Evolutionary conservation across 306 rosid species (phyloP).

Genomic region (Macrotyloma uniflorum): DNA sequence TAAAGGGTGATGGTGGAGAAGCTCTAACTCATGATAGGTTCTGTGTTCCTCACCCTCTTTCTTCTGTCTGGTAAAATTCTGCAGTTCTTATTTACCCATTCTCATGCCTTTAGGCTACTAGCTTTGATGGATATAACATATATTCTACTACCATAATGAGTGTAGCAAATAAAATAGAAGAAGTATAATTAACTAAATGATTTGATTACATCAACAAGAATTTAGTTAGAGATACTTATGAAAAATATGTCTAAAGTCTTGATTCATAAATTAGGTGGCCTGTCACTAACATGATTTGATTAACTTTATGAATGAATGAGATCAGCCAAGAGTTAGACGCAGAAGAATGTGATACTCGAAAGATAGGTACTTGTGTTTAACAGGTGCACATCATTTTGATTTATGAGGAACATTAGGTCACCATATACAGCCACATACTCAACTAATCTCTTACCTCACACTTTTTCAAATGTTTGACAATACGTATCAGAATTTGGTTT

Average conservation of each 20-base stretch:
- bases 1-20: not conserved
- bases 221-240: slow-evolving; percentile 53
- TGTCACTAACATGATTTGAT: slow-evolving; percentile 19
- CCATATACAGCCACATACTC: not conserved
- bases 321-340: slow-evolving; percentile 2
- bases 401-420: slow-evolving; percentile 12
- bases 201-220: slow-evolving; percentile 56
- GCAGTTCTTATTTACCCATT: not conserved
- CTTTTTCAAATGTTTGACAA: slow-evolving; percentile 10
- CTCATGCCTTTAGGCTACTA: not conserved
- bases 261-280: slow-evolving; percentile 50
- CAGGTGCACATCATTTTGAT: slow-evolving; percentile 9
- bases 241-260: not conserved
- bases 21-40: too few species aligned
- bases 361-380: slow-evolving; percentile 34
- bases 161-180: not conserved
- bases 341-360: slow-evolving; percentile 32
- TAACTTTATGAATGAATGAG: not conserved
- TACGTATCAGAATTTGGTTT: not conserved
- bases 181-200: not conserved
- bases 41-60: not conserved
- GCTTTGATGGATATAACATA: not conserved
- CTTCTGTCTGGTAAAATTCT: not conserved
- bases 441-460: not conserved
- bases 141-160: not conserved